Evolutionary conservation across 2,329 filamentous ascomycete genomes (phyloP).

Genomic region (Diaporthe citriasiana): DNA sequence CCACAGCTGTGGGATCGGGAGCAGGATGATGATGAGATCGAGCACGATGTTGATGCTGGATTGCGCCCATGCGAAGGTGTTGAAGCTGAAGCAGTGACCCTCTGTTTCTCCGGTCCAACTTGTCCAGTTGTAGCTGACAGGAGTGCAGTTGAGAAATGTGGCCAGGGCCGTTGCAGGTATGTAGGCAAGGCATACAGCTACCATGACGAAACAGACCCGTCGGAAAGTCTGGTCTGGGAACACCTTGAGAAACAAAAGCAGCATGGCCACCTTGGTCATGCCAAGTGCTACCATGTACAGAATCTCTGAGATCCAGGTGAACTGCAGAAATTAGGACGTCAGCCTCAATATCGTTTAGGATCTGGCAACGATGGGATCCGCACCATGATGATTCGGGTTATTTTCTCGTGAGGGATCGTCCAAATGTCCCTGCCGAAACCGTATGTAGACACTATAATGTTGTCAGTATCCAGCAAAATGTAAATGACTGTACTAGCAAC

Average conservation of each 20-base stretch:
- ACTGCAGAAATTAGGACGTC: constrained; percentile 9
- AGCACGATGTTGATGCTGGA: constrained; percentile 16
- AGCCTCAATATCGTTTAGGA: not conserved
- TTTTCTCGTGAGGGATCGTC: constrained; percentile 12
- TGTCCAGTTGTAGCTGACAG: constrained; percentile 27
- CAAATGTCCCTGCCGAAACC: constrained; percentile 24
- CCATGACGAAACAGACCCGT: constrained; percentile 1
- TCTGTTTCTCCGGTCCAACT: constrained; percentile 1
- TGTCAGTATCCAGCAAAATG: not conserved
- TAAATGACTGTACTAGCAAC: not conserved
- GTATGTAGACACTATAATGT: not conserved
- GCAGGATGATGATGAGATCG: constrained; percentile 14
- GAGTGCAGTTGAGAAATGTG: constrained; percentile 16
- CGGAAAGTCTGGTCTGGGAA: constrained; percentile 16
- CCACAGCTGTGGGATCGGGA: constrained; percentile 18
- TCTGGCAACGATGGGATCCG: not conserved
- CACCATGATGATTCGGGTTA: constrained; percentile 11
- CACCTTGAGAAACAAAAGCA: constrained; percentile 7
- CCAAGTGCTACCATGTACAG: constrained; percentile 10
- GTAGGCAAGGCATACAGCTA: constrained; percentile 6
- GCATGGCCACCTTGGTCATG: constrained; percentile 12
- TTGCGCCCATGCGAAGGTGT: constrained; percentile 1
- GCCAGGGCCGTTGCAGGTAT: not conserved
- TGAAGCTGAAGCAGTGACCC: constrained; percentile 6
- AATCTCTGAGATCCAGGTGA: constrained; percentile 17